Conservation (phyloP, 2,329 filamentous ascomycete species). For the Calonectria crousiana region DNA sequence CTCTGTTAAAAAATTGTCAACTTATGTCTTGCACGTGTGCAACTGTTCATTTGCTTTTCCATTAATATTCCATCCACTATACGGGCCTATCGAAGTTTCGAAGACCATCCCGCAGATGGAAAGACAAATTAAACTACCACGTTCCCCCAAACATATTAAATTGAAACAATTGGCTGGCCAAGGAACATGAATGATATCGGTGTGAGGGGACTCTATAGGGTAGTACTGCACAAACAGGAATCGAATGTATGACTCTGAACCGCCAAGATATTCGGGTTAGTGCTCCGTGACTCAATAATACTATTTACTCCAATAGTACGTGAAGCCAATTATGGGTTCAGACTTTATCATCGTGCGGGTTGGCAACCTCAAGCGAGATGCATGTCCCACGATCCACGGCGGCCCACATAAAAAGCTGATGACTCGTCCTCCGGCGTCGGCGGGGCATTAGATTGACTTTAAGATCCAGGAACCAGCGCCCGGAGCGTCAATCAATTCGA, state of each 20-base stretch:
- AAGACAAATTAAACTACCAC: neutral
- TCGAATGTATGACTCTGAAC: neutral
- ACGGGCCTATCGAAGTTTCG: neutral
- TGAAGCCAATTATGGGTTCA: neutral
- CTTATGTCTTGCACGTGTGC: neutral
- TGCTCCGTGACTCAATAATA: neutral
- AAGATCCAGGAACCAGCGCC: slow-evolving; percentile 23
- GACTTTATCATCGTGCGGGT: neutral
- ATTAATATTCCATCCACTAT: neutral
- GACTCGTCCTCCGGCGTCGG: slow-evolving; percentile 44
- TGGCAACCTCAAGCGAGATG: neutral
- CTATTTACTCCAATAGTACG: neutral
- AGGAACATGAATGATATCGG: neutral
- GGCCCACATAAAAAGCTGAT: slow-evolving; percentile 39
- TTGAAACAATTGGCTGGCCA: neutral
- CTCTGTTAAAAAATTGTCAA: neutral
- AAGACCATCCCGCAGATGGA: neutral
- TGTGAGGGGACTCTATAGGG: neutral
- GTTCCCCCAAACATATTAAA: neutral
- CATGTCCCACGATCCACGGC: neutral
- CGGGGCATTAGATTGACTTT: slow-evolving; percentile 27
- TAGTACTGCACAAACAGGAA: neutral
- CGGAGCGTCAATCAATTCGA: slow-evolving; percentile 1
- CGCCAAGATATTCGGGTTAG: neutral
- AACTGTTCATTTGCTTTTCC: neutral